Conservation (phyloP, 2,329 filamentous ascomycete genomes). For the Gnomoniopsis sp. region DNA sequence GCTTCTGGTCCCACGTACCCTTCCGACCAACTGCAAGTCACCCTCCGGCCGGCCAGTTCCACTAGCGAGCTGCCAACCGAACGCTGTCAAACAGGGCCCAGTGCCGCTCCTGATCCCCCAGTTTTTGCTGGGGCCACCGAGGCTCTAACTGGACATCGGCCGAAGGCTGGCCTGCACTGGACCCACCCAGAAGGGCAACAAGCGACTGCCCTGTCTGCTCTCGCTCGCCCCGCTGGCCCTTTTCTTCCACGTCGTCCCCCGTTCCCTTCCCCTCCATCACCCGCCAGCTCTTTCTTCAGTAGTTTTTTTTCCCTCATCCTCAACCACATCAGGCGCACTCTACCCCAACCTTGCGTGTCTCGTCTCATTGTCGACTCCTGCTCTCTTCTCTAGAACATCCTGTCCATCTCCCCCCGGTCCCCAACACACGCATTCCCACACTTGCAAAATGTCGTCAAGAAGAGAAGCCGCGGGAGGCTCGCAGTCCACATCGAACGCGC, state of each 20-base stretch:
- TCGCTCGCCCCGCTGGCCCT: conserved; percentile 6
- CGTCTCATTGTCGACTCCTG: background rate
- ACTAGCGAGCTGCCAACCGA: conserved; percentile 4
- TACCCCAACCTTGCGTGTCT: background rate
- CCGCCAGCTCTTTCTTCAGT: conserved; percentile 1
- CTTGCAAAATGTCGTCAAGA: conserved; percentile 36
- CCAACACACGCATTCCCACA: background rate
- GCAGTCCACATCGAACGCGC: conserved; percentile 34
- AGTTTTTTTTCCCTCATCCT: conserved; percentile 3
- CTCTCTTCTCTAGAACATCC: conserved; percentile 13
- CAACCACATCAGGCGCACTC: background rate
- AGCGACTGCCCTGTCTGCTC: background rate
- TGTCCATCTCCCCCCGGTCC: background rate
- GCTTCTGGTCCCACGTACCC: background rate
- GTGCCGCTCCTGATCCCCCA: background rate
- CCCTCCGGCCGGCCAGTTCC: background rate
- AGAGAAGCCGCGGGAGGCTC: conserved; percentile 28
- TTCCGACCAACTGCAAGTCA: conserved; percentile 15
- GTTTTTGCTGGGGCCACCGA: background rate
- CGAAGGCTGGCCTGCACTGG: background rate
- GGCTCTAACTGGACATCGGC: background rate
- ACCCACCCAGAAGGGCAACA: background rate
- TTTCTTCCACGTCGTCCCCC: conserved; percentile 16
- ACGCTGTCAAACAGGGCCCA: background rate
- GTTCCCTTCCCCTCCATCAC: conserved; percentile 12